Base-by-base conservation (phyloP, 2,329 filamentous ascomycete genomes). In the Aspergillus hiratsukae region DNA sequence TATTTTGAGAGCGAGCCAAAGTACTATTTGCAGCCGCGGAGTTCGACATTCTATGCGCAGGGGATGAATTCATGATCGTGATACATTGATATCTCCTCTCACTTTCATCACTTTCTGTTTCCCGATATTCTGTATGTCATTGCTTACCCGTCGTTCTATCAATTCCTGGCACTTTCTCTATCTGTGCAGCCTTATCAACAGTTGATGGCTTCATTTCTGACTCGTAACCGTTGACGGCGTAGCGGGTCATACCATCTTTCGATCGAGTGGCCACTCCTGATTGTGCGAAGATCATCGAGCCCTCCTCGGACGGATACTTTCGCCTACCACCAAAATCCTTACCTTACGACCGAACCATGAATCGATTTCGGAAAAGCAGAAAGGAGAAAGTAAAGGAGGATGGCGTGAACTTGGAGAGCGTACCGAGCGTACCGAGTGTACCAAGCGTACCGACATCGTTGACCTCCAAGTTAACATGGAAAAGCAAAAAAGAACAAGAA, bases 401-500 rank as follows among this genome's bases (percentile, higher is more conserved):
- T 27, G 54, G 27, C n/a, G 59, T 61, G 37, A 43, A 50, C n/a
- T 23, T 58, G 25, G 68, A 70, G 23, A 84, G 87, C 54, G 63
- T 65, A 7, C 57, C 72, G 1, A 65, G 23, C 23, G 23, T 23
- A 23, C 23, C 23, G 23, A 23, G 23, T 3, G 23, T 23, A 23
- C 23, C 23, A 23, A 84, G 87, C 54, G 63, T 65, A 7, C 57
- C 72, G 1, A 65, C 72, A 25, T 62, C 69, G 7, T 68, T 75
- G 37, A 66, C 65, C 29, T 64, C 71, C 48, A 74, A 71, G 58
- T 62, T 72, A n/a, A 71, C 75, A 49, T 84, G 82, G 72, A 80
- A 81, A 61, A 73, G 69, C 37, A 83, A 83, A 66, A 78, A 78
- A 62, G 68, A 76, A 58, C 74, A 76, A 11, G 78, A 80, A 78